Evolutionary conservation across 495 filamentous ascomycete species (phyloP), one percentile per base, ranked within the genome.

Genomic region (Aspergillus sparsus): DNA sequence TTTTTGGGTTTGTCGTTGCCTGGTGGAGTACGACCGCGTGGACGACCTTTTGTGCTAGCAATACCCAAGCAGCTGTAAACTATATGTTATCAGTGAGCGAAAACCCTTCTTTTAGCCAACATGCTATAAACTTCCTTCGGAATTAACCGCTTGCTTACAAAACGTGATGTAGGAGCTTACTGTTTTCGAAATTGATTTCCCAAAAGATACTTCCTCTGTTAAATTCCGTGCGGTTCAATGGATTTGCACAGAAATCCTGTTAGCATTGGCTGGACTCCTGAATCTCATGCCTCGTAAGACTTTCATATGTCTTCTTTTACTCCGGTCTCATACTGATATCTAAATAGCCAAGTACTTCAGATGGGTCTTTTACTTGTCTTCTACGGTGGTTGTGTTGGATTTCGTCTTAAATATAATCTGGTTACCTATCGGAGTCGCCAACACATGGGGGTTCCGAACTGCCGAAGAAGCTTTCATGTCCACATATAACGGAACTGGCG

Each of bases 1-100:
- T 84, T 3, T 67, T 84, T 34, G 82, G 82, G 7, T 83, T 84
- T 64, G 70, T 82, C 37, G 82, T 83, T 35, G 82, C 82, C 5
- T 84, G 82, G 82, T 84, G 82, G 82, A 83, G 80, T 69, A 83
- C 80, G 9, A 84, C 82, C 2, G 82, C 82, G 7, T 84, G 82
- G 82, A 84, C 82, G 27, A 84, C 82, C 6, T 84, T 84, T 60
- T 80, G 77, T 62, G 78, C 78, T 7, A 81, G 78, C 60, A 82
- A 82, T 67, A 81, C 77, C 7, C 82, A 84, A 60, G 70, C 81
- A 31, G 77, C 82, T 1, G 74, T 69, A 5, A 84, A 84, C 63
- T 84, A 82, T 49, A 77, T 84, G 74, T 79, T 84, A 52, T 77
- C 81, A 39, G 77, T 80, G 60, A 16, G 74, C 61, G 18, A 13